Percentiles rank a stretch among this genome's conserved stretches.
phyloP scores from a whole-genome alignment of 2,329 filamentous ascomycete species.

The Trichophyton benhamiae region DNA sequence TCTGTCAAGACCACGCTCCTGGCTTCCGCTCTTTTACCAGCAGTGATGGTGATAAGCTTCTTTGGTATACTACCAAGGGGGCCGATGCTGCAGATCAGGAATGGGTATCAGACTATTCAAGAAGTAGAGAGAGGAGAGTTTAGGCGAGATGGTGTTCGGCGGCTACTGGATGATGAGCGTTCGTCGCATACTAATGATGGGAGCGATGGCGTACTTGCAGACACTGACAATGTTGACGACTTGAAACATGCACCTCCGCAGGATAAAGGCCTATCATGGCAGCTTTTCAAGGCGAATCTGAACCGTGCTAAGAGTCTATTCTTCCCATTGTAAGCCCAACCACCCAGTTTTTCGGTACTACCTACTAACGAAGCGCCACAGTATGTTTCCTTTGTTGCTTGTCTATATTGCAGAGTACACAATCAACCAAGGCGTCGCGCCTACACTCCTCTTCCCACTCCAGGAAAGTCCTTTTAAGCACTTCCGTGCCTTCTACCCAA shows the following conservation, averaged over 20 bases:
- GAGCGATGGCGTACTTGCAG: slow-evolving; percentile 22
- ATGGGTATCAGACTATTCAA: slow-evolving; percentile 44
- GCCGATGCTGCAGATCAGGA: slow-evolving; percentile 44
- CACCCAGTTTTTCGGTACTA: slow-evolving; percentile 5
- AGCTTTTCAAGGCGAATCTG: slow-evolving; percentile 42
- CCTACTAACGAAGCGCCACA: slow-evolving; percentile 18
- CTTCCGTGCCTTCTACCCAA: slow-evolving; percentile 82
- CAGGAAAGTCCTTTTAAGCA: slow-evolving; percentile 61
- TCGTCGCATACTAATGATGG: slow-evolving; percentile 19
- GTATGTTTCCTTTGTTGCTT: slow-evolving; percentile 79
- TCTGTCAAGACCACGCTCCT: slow-evolving; percentile 63
- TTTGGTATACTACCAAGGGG: slow-evolving; percentile 65
- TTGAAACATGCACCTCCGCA: background rate
- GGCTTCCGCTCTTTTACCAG: slow-evolving; percentile 64
- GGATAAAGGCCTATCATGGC: slow-evolving; percentile 17
- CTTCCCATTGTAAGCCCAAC: slow-evolving; percentile 48
- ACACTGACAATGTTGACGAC: slow-evolving; percentile 9
- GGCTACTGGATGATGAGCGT: slow-evolving; percentile 25
- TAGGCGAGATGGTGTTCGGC: background rate
- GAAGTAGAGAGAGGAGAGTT: slow-evolving; percentile 25
- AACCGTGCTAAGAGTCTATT: slow-evolving; percentile 58
- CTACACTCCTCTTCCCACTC: slow-evolving; percentile 79
- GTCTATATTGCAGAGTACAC: slow-evolving; percentile 96
- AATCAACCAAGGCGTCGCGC: slow-evolving; percentile 89
- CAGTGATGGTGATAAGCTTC: slow-evolving; percentile 71